phyloP scores from a whole-genome alignment of 139 green algal species.

The Pleodorina starrii region DNA sequence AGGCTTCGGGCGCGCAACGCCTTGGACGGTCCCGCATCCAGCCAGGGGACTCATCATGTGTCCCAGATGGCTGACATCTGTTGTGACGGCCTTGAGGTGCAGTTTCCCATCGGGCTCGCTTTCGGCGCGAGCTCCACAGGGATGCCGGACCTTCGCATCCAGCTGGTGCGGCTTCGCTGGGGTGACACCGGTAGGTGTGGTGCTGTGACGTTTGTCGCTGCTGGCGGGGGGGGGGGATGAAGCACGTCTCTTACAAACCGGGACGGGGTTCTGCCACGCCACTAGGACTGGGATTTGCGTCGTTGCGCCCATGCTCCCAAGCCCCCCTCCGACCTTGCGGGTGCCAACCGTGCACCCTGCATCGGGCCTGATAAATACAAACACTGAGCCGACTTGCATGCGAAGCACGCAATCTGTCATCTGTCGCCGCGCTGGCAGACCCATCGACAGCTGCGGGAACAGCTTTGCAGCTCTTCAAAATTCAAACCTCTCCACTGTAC shows the following conservation, averaged over 20 bases:
- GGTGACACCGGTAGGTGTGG: constrained; percentile 10
- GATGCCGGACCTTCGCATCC: neutral
- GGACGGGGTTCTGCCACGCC: neutral
- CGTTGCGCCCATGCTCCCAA: neutral
- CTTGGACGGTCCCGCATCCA: neutral
- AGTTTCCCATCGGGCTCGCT: neutral
- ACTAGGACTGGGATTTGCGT: neutral
- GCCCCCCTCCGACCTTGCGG: neutral
- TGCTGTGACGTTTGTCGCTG: neutral
- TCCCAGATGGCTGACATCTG: too few species aligned
- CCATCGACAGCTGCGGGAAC: too few species aligned
- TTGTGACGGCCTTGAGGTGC: neutral
- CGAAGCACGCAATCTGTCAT: too few species aligned
- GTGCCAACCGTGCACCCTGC: neutral
- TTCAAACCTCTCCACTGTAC: too few species aligned
- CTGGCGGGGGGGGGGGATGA: neutral
- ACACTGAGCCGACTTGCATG: too few species aligned
- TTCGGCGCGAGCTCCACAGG: neutral
- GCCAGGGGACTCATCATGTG: neutral
- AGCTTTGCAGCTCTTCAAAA: too few species aligned
- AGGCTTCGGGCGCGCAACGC: neutral
- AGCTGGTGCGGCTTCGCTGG: constrained; percentile 5
- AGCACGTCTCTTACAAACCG: too few species aligned
- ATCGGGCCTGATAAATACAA: neutral
- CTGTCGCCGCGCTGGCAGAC: too few species aligned